phyloP scores from a whole-genome alignment of 73 alveolate species.

The Breviolum minutum region DNA sequence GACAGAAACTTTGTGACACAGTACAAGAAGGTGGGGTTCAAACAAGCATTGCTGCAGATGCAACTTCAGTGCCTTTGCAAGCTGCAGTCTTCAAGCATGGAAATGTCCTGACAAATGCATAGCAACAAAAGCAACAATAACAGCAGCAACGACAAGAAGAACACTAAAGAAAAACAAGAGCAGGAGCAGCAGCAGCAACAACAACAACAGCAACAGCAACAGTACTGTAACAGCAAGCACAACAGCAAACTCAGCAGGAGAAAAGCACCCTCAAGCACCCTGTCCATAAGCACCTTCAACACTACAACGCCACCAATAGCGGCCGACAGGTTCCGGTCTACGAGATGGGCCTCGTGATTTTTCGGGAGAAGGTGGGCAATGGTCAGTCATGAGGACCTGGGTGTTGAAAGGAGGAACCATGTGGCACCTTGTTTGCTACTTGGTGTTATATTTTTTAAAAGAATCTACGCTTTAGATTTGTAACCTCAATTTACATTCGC shows the following conservation, averaged over 20 bases:
- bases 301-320: background rate
- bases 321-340: conserved; percentile 95
- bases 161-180: background rate
- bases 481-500: no score
- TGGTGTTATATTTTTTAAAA: background rate
- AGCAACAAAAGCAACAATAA: background rate
- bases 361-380: conserved; percentile 95
- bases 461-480: background rate
- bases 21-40: conserved; percentile 94
- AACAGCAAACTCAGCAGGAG: no score
- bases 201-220: background rate
- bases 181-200: background rate
- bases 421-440: no score
- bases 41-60: background rate
- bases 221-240: no score
- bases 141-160: background rate
- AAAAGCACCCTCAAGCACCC: no score
- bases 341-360: conserved; percentile 95
- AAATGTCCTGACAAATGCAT: no score
- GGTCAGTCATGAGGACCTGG: background rate
- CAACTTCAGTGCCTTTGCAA: no score
- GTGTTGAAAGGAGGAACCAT: background rate
- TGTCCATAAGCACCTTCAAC: background rate
- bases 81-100: no score
- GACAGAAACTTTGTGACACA: conserved; percentile 97